phyloP scores from a whole-genome alignment of 1,284 basidiomycete species.

The Sporisorium exsertum region DNA sequence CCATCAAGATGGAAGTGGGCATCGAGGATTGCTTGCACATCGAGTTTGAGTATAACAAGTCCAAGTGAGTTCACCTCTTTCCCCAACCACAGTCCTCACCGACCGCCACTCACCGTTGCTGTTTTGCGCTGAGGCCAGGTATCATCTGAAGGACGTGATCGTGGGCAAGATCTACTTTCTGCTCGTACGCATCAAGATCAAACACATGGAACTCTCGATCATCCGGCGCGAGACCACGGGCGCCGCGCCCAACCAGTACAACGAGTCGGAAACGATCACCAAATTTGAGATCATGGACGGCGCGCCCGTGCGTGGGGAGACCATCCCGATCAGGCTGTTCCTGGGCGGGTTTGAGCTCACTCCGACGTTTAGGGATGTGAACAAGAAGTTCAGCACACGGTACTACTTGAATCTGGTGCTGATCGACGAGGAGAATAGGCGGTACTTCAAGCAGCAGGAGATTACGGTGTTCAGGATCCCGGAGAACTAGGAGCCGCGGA shows the following conservation, averaged over 20 bases:
- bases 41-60: constrained; percentile 99
- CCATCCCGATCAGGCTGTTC: constrained; percentile 96
- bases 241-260: constrained; percentile 89
- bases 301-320: constrained; percentile 86
- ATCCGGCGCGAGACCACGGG: constrained; percentile 97
- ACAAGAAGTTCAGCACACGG: constrained; percentile 97
- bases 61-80: constrained; percentile 73
- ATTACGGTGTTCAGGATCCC: constrained; percentile 64
- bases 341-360: constrained; percentile 97
- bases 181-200: constrained; percentile 98
- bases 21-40: constrained; percentile 99
- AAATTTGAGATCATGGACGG: constrained; percentile 95
- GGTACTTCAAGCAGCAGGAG: constrained; percentile 82
- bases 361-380: constrained; percentile 97
- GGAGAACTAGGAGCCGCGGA: constrained; percentile 24
- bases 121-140: constrained; percentile 70
- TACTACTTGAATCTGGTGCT: constrained; percentile 94
- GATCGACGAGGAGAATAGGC: constrained; percentile 95
- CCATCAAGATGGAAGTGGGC: constrained; percentile 99
- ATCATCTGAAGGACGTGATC: constrained; percentile 98
- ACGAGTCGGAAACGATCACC: constrained; percentile 98
- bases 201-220: constrained; percentile 99
- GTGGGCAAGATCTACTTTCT: constrained; percentile 99
- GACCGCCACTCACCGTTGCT: not conserved
- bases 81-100: not conserved